Evolutionary conservation across 176 grass and related monocot species (phyloP), one percentile per base, ranked within the genome.

Genomic region (Zizania latifolia): DNA sequence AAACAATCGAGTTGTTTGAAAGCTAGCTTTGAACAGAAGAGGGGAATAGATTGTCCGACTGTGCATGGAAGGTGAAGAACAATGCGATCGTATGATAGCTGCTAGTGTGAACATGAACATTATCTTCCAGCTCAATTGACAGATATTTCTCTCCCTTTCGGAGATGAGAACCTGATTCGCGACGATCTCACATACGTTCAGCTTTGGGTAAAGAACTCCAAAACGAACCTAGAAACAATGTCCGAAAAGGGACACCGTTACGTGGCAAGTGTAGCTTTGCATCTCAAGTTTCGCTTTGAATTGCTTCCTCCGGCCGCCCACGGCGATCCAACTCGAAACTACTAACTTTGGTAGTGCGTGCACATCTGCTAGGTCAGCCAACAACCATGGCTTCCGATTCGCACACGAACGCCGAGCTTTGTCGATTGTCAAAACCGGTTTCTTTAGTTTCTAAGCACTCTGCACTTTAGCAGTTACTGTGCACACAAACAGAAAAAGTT

Each of bases 101-200:
- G 0, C 7, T 27, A 2, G 62, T 69, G 62, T 39, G 70, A 86
- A 75, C 70, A 31, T n/a, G n/a, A n/a, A n/a, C n/a, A n/a, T n/a
- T n/a, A n/a, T n/a, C n/a, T 26, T 37, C 72, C 57, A 14, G 43
- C 58, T 14, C 34, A 22, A n/a, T 22, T 51, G 48, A 53, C 48
- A 22, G 31, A 74, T 68, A 13, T 19, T 32, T 40, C 33, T 10
- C 61, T 50, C 5, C 30, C 4, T 19, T 1, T 34, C 0, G 54
- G 4, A 10, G 23, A 16, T n/a, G n/a, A n/a, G 85, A 87, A 82
- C 72, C 84, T 0, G 78, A 82, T 82, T 71, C 79, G 10, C 5
- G 0, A 16, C 46, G 4, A 45, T 54, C 44, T 26, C 10, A 34
- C 14, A 4, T 75, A n/a, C n/a, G n/a, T n/a, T 28, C 14, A 64